Conservation (phyloP, 306 rosid genomes). For the Casuarina equisetifolia region DNA sequence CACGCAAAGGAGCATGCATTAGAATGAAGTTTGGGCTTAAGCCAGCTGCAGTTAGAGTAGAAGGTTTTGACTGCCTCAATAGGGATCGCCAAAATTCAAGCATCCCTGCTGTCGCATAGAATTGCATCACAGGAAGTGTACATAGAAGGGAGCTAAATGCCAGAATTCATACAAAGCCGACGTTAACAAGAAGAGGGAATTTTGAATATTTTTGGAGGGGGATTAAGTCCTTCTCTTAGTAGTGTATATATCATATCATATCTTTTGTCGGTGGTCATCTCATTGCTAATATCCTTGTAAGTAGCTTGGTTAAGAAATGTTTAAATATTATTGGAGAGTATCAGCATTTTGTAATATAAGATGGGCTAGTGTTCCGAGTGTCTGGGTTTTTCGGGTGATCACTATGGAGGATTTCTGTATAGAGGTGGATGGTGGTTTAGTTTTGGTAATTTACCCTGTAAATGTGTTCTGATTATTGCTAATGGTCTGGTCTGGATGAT, state of each 20-base stretch:
- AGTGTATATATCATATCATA: conserved; percentile 44
- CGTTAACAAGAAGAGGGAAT: conserved; percentile 43
- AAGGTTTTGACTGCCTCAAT: conserved; percentile 85
- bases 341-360: conserved; percentile 45
- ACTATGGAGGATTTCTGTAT: conserved; percentile 44
- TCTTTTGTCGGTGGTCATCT: conserved; percentile 39
- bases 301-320: conserved; percentile 47
- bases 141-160: conserved; percentile 63
- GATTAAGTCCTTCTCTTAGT: conserved; percentile 31
- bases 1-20: conserved; percentile 64
- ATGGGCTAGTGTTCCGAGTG: conserved; percentile 29
- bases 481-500: neutral
- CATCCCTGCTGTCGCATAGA: conserved; percentile 76
- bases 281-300: conserved; percentile 28
- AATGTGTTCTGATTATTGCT: conserved; percentile 35
- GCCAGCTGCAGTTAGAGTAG: conserved; percentile 93
- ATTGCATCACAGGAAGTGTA: conserved; percentile 59
- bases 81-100: conserved; percentile 86
- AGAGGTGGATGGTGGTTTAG: conserved; percentile 37
- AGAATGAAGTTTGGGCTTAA: conserved; percentile 69
- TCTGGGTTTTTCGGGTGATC: conserved; percentile 45
- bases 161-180: conserved; percentile 33
- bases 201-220: conserved; percentile 34
- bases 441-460: conserved; percentile 43
- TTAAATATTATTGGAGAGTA: conserved; percentile 38